Evolutionary conservation across 2,329 filamentous ascomycete genomes (phyloP).

Genomic region (Apiospora sp.): DNA sequence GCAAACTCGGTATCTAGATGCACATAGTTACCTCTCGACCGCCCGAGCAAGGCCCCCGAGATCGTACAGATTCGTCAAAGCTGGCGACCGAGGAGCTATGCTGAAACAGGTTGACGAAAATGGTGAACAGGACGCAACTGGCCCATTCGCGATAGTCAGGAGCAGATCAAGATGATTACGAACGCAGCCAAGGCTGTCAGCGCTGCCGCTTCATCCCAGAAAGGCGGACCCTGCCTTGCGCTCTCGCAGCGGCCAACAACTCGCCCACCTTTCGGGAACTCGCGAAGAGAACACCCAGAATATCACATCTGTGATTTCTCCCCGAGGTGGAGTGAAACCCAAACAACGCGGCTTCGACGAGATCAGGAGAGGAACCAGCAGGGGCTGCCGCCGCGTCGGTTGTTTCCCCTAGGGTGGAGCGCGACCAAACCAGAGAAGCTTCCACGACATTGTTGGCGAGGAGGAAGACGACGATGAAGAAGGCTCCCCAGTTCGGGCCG

Average conservation of each 20-base stretch:
- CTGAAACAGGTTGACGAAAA: slow-evolving; percentile 95
- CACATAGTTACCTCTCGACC: slow-evolving; percentile 92
- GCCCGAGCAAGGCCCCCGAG: slow-evolving; percentile 72
- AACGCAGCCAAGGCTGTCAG: slow-evolving; percentile 61
- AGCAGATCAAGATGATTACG: slow-evolving; percentile 81
- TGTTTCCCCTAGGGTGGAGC: slow-evolving; percentile 67
- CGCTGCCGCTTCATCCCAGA: slow-evolving; percentile 43
- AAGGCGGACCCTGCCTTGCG: slow-evolving; percentile 56
- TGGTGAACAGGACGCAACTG: slow-evolving; percentile 90
- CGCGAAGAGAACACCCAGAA: slow-evolving; percentile 67
- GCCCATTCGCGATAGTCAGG: slow-evolving; percentile 88
- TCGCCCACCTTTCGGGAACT: slow-evolving; percentile 77
- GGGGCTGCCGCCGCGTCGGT: slow-evolving; percentile 45
- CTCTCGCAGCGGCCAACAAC: slow-evolving; percentile 66
- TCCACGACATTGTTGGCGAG: slow-evolving; percentile 75
- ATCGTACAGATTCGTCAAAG: slow-evolving; percentile 88
- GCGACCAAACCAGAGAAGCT: slow-evolving; percentile 70
- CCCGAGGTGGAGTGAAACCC: slow-evolving; percentile 66
- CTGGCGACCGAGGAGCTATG: slow-evolving; percentile 94
- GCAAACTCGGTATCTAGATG: slow-evolving; percentile 59
- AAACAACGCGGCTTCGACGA: slow-evolving; percentile 76
- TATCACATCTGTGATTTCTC: slow-evolving; percentile 62
- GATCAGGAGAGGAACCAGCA: slow-evolving; percentile 62
- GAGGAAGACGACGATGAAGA: slow-evolving; percentile 46
- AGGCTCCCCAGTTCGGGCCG: slow-evolving; percentile 46